These are phyloP conservation scores for Termitomyces sp. DNA, from an alignment of 768 basidiomycete genomes.

Conservation along the genomic window DNA sequence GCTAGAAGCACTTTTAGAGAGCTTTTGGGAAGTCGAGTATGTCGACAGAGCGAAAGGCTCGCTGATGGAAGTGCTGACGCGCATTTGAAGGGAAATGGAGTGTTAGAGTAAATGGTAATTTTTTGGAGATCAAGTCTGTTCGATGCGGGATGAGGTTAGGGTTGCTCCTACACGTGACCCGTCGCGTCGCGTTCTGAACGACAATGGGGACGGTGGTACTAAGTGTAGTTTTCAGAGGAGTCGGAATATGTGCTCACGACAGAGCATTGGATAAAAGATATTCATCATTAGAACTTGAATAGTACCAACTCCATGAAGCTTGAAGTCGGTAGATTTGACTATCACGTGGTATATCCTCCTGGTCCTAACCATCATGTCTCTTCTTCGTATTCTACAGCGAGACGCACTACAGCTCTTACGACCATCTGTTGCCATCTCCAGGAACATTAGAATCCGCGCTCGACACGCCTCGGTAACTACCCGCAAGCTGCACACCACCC, in stretches of 20 bases:
- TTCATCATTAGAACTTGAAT: no score
- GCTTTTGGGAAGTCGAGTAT: constrained; percentile 28
- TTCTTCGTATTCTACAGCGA: constrained; percentile 7
- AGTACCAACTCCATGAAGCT: no score
- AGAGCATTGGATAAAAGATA: not conserved
- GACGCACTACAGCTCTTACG: not conserved
- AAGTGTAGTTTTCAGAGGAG: not conserved
- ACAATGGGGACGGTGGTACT: no score
- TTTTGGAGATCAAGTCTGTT: constrained; percentile 11
- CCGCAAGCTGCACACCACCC: constrained; percentile 16
- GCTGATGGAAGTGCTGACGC: constrained; percentile 21
- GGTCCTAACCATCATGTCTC: constrained; percentile 7
- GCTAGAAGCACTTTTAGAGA: constrained; percentile 14
- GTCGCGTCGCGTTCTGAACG: not conserved
- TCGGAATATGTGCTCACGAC: not conserved
- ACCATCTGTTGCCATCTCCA: not conserved
- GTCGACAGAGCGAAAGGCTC: constrained; percentile 37
- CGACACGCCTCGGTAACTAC: not conserved
- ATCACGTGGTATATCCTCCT: not conserved
- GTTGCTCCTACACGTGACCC: not conserved
- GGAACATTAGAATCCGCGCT: not conserved
- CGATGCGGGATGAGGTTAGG: not conserved
- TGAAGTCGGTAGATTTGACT: not conserved
- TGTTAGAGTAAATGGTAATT: constrained; percentile 6
- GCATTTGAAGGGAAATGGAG: constrained; percentile 11